Evolutionary conservation across 2,329 filamentous ascomycete genomes (phyloP), one percentile per base, ranked within the genome.

Genomic region (Fusarium sp.): DNA sequence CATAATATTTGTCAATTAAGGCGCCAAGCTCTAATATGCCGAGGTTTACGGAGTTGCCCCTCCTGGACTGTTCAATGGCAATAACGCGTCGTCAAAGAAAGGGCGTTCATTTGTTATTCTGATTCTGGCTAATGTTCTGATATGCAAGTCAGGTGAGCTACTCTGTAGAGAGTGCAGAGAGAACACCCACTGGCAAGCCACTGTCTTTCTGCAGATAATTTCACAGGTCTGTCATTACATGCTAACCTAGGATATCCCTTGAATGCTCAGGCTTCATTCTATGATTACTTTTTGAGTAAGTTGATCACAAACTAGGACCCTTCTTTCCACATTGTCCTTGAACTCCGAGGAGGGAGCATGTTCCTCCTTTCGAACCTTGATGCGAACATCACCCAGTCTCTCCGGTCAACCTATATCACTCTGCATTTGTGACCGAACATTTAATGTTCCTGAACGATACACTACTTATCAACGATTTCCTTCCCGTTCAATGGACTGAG

Each of bases 281-380:
- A 25, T 44, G 4, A 25, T 25, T 3, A 11, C 15, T 25, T 42
- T 11, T 42, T 11, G n/a, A 44, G 23, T 8, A 44, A 44, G 0
- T 5, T 12, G 0, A 11, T 44, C 6, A 25, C 41, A 18, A 25
- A 25, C 7, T 1, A 18, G n/a, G 16, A 19, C n/a, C 0, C 2
- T 5, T 15, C n/a, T 8, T 15, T 9, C 2, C n/a, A 4, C 3
- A 18, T 12, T 49, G 4, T 18, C 4, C 21, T 35, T 51, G 16
- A 10, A 14, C 31, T 33, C 4, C 5, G 18, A 27, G 18, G 15
- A 12, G 5, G 8, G 16, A 49, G 5, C 14, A 21, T 25, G 4
- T 16, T 16, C 11, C 16, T 33, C n/a, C 11, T 35, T 54, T 54
- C 11, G 7, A 39, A 39, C n/a, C 19, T 39, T 39, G 38, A 4